phyloP scores from a whole-genome alignment of 2,329 filamentous ascomycete genomes.

The Colletotrichum kahawae region DNA sequence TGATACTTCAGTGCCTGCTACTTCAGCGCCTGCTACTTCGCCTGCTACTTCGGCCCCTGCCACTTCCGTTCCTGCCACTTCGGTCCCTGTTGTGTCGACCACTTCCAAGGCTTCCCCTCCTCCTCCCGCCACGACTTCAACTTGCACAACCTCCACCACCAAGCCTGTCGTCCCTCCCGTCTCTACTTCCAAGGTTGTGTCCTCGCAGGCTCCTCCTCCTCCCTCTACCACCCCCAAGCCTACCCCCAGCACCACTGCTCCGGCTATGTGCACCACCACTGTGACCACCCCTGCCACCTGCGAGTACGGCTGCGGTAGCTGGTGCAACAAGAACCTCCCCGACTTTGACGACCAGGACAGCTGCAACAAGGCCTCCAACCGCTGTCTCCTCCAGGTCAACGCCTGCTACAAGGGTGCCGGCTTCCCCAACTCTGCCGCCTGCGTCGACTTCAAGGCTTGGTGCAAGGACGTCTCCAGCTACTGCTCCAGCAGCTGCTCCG shows the following conservation, averaged over 20 bases:
- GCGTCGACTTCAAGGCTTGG: constrained; percentile 57
- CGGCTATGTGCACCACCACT: constrained; percentile 53
- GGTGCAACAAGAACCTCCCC: constrained; percentile 57
- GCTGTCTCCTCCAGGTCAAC: constrained; percentile 51
- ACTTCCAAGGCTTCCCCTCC: constrained; percentile 20
- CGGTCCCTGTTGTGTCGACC: constrained; percentile 11
- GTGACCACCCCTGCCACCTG: constrained; percentile 49
- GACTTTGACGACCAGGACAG: constrained; percentile 46
- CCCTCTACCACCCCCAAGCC: constrained; percentile 23
- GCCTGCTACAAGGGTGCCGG: constrained; percentile 58
- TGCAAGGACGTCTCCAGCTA: constrained; percentile 50
- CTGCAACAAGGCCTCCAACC: constrained; percentile 48
- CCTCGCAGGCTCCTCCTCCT: neutral
- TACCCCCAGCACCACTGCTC: constrained; percentile 37
- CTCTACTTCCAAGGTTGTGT: neutral
- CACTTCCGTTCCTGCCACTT: constrained; percentile 6
- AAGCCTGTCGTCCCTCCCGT: constrained; percentile 5
- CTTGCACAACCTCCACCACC: constrained; percentile 9
- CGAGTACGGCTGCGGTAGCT: constrained; percentile 60
- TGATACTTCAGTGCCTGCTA: too few species aligned
- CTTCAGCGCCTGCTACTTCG: neutral
- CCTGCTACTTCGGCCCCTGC: neutral
- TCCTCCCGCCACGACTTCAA: constrained; percentile 19
- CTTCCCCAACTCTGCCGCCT: constrained; percentile 50
- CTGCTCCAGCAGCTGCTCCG: constrained; percentile 43